Evolutionary conservation across 179 eudicot genomes (phyloP), one percentile per base, ranked within the genome.

Genomic region (Kewa caespitosa): DNA sequence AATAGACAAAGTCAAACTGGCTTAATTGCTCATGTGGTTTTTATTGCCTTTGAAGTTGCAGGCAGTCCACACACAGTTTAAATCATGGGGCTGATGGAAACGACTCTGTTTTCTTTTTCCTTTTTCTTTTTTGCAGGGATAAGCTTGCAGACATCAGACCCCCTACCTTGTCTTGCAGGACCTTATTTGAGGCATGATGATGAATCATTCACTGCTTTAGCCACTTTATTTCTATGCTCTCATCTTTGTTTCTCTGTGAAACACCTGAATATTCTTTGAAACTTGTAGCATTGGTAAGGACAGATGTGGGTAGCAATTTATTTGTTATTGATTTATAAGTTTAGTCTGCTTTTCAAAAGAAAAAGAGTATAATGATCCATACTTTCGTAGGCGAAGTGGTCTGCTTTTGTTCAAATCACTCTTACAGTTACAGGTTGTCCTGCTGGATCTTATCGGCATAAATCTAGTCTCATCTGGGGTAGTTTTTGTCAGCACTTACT

Each of bases 201-300:
- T n/a, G n/a, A n/a, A n/a, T 59, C 67, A 73, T 59, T 50, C 62
- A 8, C 25, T 34, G 12, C 55, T 73, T 11, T 39, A 57, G 60
- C n/a, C 23, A 62, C 67, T 39, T 28, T 5, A 38, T 72, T 57
- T 31, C 3, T 73, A n/a, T 30, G 13, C 54, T 46, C 13, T 12
- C 8, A 32, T 18, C 14, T 52, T 1, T 13, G 14, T 1, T 52
- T 14, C 46, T 13, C 17, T 12, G 14, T 15, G 46, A 36, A 27
- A 54, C 64, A 36, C 46, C 59, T 20, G 23, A 57, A 36, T 73
- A 32, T 46, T 8, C 18, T 37, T 37, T n/a, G 43, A 33, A 32
- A 32, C 33, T n/a, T 61, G 8, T 18, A 41, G 13, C n/a, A 60
- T 14, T 59, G 15, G 62, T 32, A 4, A 18, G 14, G n/a, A 37